phyloP scores from a whole-genome alignment of 306 rosid genomes.

The Gastrolobium villosum region DNA sequence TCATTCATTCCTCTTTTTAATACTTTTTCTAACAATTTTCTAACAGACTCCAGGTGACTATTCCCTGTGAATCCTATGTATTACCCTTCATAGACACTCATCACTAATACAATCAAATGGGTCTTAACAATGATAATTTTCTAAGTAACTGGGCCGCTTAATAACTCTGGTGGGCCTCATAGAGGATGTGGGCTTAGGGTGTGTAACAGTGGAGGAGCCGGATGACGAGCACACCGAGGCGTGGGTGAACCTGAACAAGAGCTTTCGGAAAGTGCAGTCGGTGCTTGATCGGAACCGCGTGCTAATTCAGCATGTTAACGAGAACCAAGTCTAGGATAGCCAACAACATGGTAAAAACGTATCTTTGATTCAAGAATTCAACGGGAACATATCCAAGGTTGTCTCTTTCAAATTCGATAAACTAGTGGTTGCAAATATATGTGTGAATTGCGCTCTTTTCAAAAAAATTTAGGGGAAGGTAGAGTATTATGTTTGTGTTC shows the following conservation, averaged over 20 bases:
- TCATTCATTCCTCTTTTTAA: no score
- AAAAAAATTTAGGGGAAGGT: no score
- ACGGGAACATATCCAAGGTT: constrained; percentile 83
- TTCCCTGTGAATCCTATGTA: no score
- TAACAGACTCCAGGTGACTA: no score
- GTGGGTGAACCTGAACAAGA: constrained; percentile 71
- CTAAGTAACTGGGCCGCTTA: no score
- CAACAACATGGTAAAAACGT: constrained; percentile 87
- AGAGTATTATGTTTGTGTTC: no score
- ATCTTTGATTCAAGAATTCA: constrained; percentile 78
- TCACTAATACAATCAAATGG: no score
- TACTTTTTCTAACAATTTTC: no score
- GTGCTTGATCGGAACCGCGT: constrained; percentile 81
- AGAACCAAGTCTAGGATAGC: constrained; percentile 80
- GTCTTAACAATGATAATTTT: no score
- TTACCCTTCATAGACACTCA: no score
- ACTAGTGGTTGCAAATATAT: background rate
- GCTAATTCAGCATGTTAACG: constrained; percentile 85
- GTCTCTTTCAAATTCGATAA: constrained; percentile 56
- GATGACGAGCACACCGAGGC: constrained; percentile 57
- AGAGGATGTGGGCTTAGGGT: no score
- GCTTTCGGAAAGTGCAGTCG: constrained; percentile 83
- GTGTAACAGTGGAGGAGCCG: constrained; percentile 43
- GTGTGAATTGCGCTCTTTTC: background rate
- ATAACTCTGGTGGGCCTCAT: no score